Evolutionary conservation across 371 early-diverging fungal species (phyloP), one percentile per base, ranked within the genome.

Genomic region (Mortierella sp.): DNA sequence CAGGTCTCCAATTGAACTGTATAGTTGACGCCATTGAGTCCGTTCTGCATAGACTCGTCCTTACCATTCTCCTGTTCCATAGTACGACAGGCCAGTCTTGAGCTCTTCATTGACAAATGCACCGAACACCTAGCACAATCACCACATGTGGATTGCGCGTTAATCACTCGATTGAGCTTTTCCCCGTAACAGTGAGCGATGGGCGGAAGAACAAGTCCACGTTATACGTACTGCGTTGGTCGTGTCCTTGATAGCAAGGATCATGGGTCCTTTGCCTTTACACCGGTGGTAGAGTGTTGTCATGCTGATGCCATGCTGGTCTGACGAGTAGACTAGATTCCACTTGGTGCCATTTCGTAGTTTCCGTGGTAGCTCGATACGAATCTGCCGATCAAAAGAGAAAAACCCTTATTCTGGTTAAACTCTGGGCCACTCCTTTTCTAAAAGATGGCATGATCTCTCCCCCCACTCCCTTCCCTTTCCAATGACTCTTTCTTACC

Each of bases 1-100:
- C 19, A 10, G 34, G 10, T 34, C 34, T 34, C 7, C 34, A 7
- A 34, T 34, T 4, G 34, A 34, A 7, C 34, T 10, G n/a, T n/a
- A n/a, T n/a, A n/a, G n/a, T n/a, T n/a, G n/a, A n/a, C n/a, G n/a
- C n/a, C n/a, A n/a, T n/a, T n/a, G n/a, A n/a, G n/a, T 34, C 34
- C 34, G 34, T 10, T 34, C 10, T 34, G 34, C 10, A 34, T n/a
- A n/a, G n/a, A n/a, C n/a, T 16, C 22, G 47, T 46, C 60, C 81
- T 79, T 86, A 95, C 96, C 95, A 90, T 83, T 91, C 89, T 25
- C 97, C 96, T 43, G 93, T 94, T 17, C 97, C 97, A 60, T 92
- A 96, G 78, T 92, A 96, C 22, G 90, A 88, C 14, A 89, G 77
- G 19, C 79, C 81, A 40, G 87, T 79, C 49, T 84, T 80, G 28